These are phyloP conservation scores for Sugiyamaella novakii DNA, from an alignment of 1,139 yeast genomes.

Conservation along the genomic window DNA sequence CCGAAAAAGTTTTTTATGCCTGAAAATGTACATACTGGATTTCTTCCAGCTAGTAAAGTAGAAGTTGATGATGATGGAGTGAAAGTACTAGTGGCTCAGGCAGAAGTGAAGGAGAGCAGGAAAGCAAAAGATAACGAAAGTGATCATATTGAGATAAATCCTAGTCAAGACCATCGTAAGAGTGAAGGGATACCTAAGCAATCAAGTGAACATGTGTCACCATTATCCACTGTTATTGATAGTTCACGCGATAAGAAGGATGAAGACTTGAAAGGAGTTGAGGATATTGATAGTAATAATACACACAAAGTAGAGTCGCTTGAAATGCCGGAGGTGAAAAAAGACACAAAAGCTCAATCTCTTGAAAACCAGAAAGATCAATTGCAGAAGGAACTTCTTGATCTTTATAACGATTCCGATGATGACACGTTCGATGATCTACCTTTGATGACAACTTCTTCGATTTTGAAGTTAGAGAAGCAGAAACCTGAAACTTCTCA, in stretches of 20 bases:
- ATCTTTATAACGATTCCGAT: too few relatives aligned
- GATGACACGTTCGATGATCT: too few relatives aligned
- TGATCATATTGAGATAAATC: slow-evolving; percentile 1
- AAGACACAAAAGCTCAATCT: too few relatives aligned
- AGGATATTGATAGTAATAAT: background rate
- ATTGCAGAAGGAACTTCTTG: too few relatives aligned
- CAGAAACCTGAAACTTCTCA: too few relatives aligned
- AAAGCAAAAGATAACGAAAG: background rate
- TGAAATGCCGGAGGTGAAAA: too few relatives aligned
- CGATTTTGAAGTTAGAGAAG: too few relatives aligned
- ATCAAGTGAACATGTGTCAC: background rate
- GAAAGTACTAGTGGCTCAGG: slow-evolving; percentile 2
- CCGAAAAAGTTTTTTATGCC: slow-evolving; percentile 71
- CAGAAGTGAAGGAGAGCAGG: background rate
- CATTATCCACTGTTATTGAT: background rate
- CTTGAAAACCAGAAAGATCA: too few relatives aligned
- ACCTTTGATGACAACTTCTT: too few relatives aligned
- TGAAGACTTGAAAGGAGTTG: too few relatives aligned
- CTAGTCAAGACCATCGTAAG: slow-evolving; percentile 9
- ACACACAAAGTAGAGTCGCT: too few relatives aligned
- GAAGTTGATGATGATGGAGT: slow-evolving; percentile 9
- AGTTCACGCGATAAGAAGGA: background rate
- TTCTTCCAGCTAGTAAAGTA: slow-evolving; percentile 53
- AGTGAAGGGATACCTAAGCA: slow-evolving; percentile 1
- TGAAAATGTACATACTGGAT: slow-evolving; percentile 72